phyloP scores from a whole-genome alignment of 139 green algal genomes.

The Parachlorella kessleri region DNA sequence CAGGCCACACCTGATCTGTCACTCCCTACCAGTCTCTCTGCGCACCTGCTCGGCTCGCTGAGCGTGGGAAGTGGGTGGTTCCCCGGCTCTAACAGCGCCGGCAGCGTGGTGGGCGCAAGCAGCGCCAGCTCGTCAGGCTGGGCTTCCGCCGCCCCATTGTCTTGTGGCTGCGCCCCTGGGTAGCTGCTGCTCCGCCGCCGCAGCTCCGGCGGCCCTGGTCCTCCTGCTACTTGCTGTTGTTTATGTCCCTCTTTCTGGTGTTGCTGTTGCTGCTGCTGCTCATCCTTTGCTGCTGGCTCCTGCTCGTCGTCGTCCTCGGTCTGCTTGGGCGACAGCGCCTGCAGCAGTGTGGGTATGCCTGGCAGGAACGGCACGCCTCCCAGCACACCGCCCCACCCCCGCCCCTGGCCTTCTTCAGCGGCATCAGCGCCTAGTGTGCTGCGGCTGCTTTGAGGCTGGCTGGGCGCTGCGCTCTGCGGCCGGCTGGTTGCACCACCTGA shows the following conservation, averaged over 20 bases:
- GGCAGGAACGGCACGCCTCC: constrained; percentile 25
- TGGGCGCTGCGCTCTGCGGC: not conserved
- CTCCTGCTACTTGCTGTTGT: too few relatives aligned
- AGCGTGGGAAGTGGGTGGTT: constrained; percentile 20
- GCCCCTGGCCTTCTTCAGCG: not conserved
- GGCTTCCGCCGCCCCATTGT: not conserved
- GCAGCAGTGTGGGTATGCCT: not conserved
- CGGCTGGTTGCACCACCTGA: not conserved
- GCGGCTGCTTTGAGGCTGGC: not conserved
- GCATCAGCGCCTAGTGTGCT: not conserved
- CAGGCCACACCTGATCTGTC: too few relatives aligned
- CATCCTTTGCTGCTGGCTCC: not conserved
- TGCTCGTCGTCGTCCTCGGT: not conserved
- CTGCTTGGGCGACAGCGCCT: constrained; percentile 1
- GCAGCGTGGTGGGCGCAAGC: constrained; percentile 6
- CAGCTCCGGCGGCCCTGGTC: too few relatives aligned
- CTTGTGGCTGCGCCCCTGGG: not conserved
- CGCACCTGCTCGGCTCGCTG: not conserved
- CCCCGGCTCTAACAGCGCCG: constrained; percentile 1
- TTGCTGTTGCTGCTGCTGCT: not conserved
- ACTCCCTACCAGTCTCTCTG: too few relatives aligned
- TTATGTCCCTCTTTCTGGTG: too few relatives aligned
- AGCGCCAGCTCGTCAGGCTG: not conserved
- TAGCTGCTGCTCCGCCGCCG: not conserved
- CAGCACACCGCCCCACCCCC: not conserved